Percentiles rank a stretch among this genome's conserved stretches.
phyloP scores from a whole-genome alignment of 331 rosid species.

The Malus hybrid region DNA sequence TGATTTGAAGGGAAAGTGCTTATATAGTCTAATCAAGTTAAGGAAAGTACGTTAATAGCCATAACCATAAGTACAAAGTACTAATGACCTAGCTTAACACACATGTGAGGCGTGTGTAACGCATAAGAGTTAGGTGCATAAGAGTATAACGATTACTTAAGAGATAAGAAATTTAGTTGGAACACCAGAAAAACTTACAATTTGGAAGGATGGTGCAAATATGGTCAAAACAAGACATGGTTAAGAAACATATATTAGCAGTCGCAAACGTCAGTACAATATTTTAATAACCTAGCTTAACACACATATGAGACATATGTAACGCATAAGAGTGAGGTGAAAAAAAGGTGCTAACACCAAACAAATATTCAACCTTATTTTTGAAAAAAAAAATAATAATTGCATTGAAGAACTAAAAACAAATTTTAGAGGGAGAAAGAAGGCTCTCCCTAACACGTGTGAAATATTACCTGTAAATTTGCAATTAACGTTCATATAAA shows the following conservation, averaged over 20 bases:
- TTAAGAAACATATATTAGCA: not conserved
- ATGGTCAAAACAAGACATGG: not conserved
- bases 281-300: not conserved
- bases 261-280: not conserved
- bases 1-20: not conserved
- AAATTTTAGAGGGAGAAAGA: not conserved
- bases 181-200: not conserved
- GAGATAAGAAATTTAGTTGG: not conserved
- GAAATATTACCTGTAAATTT: not conserved
- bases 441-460: not conserved
- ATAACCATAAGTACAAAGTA: rapidly evolving
- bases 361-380: not conserved
- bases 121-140: not conserved
- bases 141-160: not conserved
- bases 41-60: not conserved
- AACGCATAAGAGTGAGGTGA: not conserved
- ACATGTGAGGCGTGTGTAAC: not conserved
- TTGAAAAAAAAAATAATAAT: not conserved
- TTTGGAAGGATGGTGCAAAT: not conserved
- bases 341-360: not conserved
- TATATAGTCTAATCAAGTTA: not conserved
- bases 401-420: not conserved
- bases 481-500: not conserved
- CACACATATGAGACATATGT: not conserved
- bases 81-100: not conserved